phyloP scores from a whole-genome alignment of 1,284 basidiomycete species.

The Tilletiopsis washingtonensis region DNA sequence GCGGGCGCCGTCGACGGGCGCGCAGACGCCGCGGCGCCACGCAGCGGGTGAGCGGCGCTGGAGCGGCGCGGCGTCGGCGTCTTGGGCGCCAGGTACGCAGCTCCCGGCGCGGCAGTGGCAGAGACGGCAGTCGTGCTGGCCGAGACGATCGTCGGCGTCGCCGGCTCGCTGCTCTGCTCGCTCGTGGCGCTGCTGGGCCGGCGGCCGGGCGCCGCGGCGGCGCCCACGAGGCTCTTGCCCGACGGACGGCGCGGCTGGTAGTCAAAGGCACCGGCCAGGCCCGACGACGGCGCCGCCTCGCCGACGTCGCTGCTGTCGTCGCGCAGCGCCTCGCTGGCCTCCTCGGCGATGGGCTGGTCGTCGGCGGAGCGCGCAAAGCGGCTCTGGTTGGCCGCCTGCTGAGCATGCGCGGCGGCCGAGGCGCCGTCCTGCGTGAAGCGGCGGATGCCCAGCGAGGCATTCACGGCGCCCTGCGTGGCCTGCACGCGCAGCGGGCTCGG shows the following conservation, averaged over 20 bases:
- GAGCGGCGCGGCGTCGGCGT: not conserved
- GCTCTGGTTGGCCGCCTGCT: not conserved
- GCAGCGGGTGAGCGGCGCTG: no score
- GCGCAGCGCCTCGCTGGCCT: not conserved
- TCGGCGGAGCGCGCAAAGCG: not conserved
- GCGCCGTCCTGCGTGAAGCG: not conserved
- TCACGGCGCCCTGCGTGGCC: not conserved
- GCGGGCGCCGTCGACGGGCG: not conserved
- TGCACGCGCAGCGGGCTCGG: not conserved
- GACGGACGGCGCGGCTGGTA: no score
- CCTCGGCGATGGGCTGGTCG: not conserved
- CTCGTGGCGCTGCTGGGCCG: no score
- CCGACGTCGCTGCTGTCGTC: not conserved
- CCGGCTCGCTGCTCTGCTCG: not conserved
- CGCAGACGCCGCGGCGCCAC: no score
- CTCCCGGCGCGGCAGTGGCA: not conserved
- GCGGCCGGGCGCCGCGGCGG: no score
- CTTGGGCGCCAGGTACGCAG: no score
- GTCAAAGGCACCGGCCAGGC: no score
- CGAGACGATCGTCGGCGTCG: not conserved
- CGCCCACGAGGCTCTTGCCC: no score
- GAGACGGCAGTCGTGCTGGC: not conserved
- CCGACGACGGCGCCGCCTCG: not conserved
- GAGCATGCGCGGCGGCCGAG: not conserved
- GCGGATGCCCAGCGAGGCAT: not conserved